A percentile compares a stretch with the other conserved stretches of the same genome.
phyloP scores from a whole-genome alignment of 139 green algal genomes.

The Tetradesmus obliquus region DNA sequence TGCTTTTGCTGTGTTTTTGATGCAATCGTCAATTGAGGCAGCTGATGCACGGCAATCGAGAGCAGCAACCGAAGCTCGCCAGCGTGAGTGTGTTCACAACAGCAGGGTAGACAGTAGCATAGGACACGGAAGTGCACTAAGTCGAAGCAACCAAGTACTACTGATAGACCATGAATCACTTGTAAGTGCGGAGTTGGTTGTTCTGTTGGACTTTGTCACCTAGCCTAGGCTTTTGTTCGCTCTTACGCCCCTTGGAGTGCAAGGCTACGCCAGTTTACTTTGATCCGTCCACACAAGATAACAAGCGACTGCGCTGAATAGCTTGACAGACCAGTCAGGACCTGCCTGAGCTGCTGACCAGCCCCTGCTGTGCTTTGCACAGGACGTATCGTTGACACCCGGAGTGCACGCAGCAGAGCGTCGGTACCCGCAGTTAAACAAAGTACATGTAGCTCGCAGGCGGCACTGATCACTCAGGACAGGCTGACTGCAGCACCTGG shows the following conservation, averaged over 20 bases:
- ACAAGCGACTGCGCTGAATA: background rate
- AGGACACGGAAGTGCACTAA: background rate
- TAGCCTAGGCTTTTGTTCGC: background rate
- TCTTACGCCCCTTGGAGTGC: background rate
- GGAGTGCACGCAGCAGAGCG: background rate
- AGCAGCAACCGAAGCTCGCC: background rate
- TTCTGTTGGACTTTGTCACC: conserved; percentile 1
- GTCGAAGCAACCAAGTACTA: too few relatives aligned
- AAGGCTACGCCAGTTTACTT: background rate
- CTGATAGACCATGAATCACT: background rate
- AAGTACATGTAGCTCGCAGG: background rate
- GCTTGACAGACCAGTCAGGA: background rate
- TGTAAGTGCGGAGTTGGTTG: background rate
- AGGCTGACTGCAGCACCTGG: background rate
- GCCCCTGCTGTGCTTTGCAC: background rate
- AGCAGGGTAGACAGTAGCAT: background rate
- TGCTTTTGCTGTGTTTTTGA: background rate
- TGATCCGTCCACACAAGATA: background rate
- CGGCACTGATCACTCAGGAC: background rate
- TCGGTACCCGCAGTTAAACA: background rate
- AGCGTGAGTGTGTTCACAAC: background rate
- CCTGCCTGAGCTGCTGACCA: background rate
- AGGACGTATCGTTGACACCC: background rate
- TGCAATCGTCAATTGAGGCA: background rate
- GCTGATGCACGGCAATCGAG: background rate